Conservation (phyloP, 2,329 filamentous ascomycete genomes). For the Alternaria sp. region DNA sequence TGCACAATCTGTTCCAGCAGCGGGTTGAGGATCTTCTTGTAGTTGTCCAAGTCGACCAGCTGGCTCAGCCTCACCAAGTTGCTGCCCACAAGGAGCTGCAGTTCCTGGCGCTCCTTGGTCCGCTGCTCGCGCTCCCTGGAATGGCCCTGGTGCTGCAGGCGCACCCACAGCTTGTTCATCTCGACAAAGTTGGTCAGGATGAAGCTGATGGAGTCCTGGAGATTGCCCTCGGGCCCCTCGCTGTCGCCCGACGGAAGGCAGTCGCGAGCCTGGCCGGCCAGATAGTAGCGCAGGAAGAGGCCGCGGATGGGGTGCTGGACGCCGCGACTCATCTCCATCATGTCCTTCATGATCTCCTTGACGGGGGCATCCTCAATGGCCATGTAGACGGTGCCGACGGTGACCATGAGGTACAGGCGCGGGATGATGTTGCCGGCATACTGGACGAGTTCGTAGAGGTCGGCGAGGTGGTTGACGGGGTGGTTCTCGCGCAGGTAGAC, state of each 20-base stretch:
- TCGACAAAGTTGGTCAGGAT: conserved; percentile 98
- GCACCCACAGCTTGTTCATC: conserved; percentile 99
- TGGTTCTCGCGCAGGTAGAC: conserved; percentile 97
- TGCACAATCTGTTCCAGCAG: conserved; percentile 96
- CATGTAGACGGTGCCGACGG: conserved; percentile 99
- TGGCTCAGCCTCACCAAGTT: conserved; percentile 96
- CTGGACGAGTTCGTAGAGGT: conserved; percentile 96
- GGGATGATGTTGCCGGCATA: conserved; percentile 98
- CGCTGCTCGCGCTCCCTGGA: conserved; percentile 92
- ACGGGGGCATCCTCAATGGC: conserved; percentile 96
- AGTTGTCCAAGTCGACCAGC: conserved; percentile 90
- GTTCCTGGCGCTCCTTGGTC: conserved; percentile 91
- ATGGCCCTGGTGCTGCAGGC: conserved; percentile 95
- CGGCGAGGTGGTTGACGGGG: conserved; percentile 95
- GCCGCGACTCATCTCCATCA: conserved; percentile 99
- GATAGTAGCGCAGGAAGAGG: conserved; percentile 93
- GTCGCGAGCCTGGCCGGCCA: conserved; percentile 93
- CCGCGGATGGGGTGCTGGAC: conserved; percentile 97
- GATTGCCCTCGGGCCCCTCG: conserved; percentile 91
- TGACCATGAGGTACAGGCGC: conserved; percentile 97
- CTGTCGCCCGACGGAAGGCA: conserved; percentile 79
- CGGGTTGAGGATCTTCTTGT: conserved; percentile 90
- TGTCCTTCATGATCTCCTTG: conserved; percentile 99
- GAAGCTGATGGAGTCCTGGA: conserved; percentile 98
- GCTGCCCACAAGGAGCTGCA: conserved; percentile 94